Evolutionary conservation across 352 stramenopile species (phyloP), one percentile per base, ranked within the genome.

Genomic region (Peronosclerospora sorghi): DNA sequence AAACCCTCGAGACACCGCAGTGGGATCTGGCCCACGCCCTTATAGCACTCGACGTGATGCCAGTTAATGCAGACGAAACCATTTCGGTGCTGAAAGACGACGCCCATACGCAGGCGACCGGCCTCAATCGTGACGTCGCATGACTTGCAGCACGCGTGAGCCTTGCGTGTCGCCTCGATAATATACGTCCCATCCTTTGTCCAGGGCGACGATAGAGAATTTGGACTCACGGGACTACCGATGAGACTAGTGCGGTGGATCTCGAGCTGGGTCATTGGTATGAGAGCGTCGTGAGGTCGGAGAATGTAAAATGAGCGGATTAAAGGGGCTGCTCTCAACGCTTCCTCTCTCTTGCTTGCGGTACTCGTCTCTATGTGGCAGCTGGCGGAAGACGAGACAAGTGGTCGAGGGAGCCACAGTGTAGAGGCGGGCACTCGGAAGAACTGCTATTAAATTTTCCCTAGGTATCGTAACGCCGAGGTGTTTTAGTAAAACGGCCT

Each of bases 1-100:
- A 82, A 88, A 14, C 75, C 75, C 47, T 88, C 75, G 24, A 88
- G 61, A 40, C 68, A 75, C 20, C 58, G 30, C n/a, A 86, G 51
- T 27, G 70, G 68, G 29, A 88, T 83, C 37, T 64, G 49, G 27
- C 55, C 30, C 35, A 83, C 68, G 30, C 65, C 54, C 46, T 68
- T 64, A 52, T 84, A 88, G 60, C 75, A 88, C 56, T 86, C 71
- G 46, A 88, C 57, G 52, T 88, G 75, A 55, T 88, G 73, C 75
- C 75, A 88, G 55, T 88, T 86, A 51, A 88, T 86, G 60, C 75
- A 86, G 19, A 85, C 66, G 51, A 84, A 88, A 50, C 75, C 75
- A 45, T 84, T 85, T 54, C 71, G 71, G 53, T 88, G 75, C 56
- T 86, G 75, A 51, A 74, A 88, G 2, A 88, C 73, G 40, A 88